These are phyloP conservation scores for Solanum aculeatissimum DNA, from an alignment of 305 asterid species.

Conservation along the genomic window DNA sequence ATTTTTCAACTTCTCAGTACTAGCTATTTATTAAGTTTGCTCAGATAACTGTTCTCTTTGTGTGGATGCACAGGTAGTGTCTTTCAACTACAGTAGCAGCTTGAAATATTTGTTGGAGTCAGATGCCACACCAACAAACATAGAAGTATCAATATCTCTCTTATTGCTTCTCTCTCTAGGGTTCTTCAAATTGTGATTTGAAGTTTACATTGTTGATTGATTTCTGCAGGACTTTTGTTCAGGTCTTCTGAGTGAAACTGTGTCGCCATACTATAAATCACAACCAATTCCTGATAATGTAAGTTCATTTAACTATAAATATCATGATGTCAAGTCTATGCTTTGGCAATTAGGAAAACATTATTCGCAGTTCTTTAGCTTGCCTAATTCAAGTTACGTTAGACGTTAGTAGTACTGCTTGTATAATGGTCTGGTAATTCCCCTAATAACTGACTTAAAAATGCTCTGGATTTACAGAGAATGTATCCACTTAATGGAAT, in stretches of 20 bases:
- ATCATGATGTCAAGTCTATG: neutral
- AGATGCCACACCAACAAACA: slow-evolving; percentile 44
- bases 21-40: neutral
- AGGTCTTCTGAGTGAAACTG: slow-evolving; percentile 41
- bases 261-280: slow-evolving; percentile 65
- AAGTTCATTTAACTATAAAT: slow-evolving; percentile 20
- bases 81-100: slow-evolving; percentile 57
- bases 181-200: neutral
- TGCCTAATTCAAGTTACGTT: neutral
- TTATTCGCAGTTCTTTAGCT: neutral
- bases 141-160: slow-evolving; percentile 34
- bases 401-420: neutral
- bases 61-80: slow-evolving; percentile 33
- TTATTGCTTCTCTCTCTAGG: slow-evolving; percentile 1
- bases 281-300: slow-evolving; percentile 71
- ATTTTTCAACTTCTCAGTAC: slow-evolving; percentile 1
- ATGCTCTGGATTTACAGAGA: neutral
- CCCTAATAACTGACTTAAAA: neutral
- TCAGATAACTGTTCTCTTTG: neutral
- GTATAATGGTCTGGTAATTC: neutral
- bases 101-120: slow-evolving; percentile 60
- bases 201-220: neutral
- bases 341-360: neutral
- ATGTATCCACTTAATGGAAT: neutral
- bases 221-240: slow-evolving; percentile 63